Evolutionary conservation across 2,329 filamentous ascomycete genomes (phyloP), one percentile per base, ranked within the genome.

Genomic region (Ascochyta pisi): DNA sequence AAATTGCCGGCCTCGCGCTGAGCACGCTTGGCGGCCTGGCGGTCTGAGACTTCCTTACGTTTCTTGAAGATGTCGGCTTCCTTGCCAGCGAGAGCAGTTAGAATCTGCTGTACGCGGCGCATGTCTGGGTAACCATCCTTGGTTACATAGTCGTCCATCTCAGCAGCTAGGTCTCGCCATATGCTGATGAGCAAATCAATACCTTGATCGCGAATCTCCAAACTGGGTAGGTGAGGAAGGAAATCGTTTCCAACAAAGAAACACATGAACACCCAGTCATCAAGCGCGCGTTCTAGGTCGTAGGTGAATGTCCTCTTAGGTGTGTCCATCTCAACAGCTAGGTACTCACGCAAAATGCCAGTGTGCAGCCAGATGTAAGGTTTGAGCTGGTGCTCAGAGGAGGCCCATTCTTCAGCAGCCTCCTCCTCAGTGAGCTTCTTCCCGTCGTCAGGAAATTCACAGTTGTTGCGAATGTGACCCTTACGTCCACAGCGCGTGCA

Each of bases 181-280:
- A 99, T 95, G n/a, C 91, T 89, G 63, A 93, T 96, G 52, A 99
- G 82, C 0, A 93, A 96, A 73, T 99, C 94, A 71, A 99, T 99
- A 44, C 94, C 94, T 73, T 97, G 93, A 71, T 99, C 95, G 58
- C 95, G 87, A 74, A 99, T 98, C 75, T 98, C 95, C 55, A 99
- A 83, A 68, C 94, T 96, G n/a, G 95, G 95, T 55, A 99, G 82
- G 82, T 99, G 95, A 46, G 95, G 95, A 65, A 99, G 80, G 79
- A 99, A 99, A 80, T 99, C 96, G 77, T 99, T 99, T 64, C 94
- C 94, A 53, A 98, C 94, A 74, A 98, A 98, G 79, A 96, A 98
- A 79, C 94, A 98, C 87, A 98, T 95, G 76, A 98, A 98, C 13
- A 98, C 92, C 95, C 94, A 98, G 73, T 98, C 94, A 76, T 98